A percentile compares a stretch with the other conserved stretches of the same genome.
These are phyloP conservation scores for Forsythia viridissima DNA, from an alignment of 257 asterid genomes.

Conservation along the genomic window DNA sequence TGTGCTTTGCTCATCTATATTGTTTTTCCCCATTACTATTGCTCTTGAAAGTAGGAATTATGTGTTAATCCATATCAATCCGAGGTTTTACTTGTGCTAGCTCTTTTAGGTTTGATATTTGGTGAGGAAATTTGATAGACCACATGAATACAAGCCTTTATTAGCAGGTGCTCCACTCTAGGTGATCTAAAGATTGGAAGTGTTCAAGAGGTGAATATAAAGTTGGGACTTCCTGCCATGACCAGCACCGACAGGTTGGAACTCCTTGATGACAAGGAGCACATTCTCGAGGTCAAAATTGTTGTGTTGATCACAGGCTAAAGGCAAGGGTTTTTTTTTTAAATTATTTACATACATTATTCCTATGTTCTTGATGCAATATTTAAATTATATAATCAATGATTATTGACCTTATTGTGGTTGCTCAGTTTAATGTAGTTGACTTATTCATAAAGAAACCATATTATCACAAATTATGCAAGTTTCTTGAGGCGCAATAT, in stretches of 20 bases:
- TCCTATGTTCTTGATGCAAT: too few relatives aligned
- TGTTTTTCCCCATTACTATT: too few relatives aligned
- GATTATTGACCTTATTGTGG: not conserved
- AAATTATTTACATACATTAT: not conserved
- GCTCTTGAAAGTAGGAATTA: too few relatives aligned
- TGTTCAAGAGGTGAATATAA: constrained; percentile 87
- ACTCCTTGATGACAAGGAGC: constrained; percentile 77
- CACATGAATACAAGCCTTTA: constrained; percentile 88
- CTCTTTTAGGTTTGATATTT: constrained; percentile 76
- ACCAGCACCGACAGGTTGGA: constrained; percentile 92
- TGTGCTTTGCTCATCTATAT: too few relatives aligned
- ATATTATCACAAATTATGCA: too few relatives aligned
- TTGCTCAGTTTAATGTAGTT: too few relatives aligned
- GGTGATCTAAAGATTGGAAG: constrained; percentile 84
- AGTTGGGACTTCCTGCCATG: constrained; percentile 93
- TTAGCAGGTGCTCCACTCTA: constrained; percentile 65
- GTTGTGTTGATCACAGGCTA: constrained; percentile 91
- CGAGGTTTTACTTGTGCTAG: not conserved
- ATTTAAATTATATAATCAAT: not conserved
- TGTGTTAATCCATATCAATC: not conserved
- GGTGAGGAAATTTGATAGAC: constrained; percentile 88
- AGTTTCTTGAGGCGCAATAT: too few relatives aligned
- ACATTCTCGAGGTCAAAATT: constrained; percentile 75
- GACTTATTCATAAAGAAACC: too few relatives aligned
- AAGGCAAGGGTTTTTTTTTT: constrained; percentile 45